Percentiles rank a stretch among this genome's conserved stretches.
Conservation (phyloP, 305 asterid genomes). For the Fraxinus latifolia region DNA sequence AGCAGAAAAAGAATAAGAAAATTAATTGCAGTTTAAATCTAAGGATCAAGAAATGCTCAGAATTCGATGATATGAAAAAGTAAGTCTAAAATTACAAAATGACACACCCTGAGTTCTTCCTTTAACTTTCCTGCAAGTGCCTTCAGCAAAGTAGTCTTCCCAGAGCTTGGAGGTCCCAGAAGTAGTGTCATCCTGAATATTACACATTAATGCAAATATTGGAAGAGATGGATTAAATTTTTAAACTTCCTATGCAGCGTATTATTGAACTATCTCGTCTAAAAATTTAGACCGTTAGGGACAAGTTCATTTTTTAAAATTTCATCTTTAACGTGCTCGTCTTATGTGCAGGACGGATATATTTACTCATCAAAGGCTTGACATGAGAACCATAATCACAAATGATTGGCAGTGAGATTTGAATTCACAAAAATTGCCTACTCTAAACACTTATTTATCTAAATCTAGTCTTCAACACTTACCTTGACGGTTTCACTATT, state of each 20-base stretch:
- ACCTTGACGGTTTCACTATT: constrained; percentile 46
- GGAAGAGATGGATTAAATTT: not conserved
- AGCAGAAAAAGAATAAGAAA: not conserved
- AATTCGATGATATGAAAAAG: not conserved
- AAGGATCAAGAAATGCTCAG: not conserved
- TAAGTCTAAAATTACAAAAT: not conserved
- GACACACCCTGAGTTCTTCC: constrained; percentile 37
- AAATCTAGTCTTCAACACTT: constrained; percentile 8
- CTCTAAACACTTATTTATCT: not conserved
- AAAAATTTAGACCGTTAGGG: not conserved
- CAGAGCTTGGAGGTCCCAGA: constrained; percentile 51
- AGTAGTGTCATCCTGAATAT: constrained; percentile 42
- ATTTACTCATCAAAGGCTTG: not conserved
- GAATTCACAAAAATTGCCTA: not conserved
- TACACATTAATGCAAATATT: not conserved
- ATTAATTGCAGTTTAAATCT: not conserved
- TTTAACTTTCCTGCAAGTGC: constrained; percentile 48
- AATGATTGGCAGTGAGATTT: not conserved
- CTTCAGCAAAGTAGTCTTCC: constrained; percentile 39
- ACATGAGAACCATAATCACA: not conserved
- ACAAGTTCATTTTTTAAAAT: not conserved
- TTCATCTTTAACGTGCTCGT: not conserved
- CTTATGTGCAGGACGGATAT: not conserved
- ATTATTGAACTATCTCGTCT: not conserved
- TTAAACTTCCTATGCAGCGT: not conserved